Evolutionary conservation across 306 rosid species (phyloP).

Genomic region (Biancaea sappan): DNA sequence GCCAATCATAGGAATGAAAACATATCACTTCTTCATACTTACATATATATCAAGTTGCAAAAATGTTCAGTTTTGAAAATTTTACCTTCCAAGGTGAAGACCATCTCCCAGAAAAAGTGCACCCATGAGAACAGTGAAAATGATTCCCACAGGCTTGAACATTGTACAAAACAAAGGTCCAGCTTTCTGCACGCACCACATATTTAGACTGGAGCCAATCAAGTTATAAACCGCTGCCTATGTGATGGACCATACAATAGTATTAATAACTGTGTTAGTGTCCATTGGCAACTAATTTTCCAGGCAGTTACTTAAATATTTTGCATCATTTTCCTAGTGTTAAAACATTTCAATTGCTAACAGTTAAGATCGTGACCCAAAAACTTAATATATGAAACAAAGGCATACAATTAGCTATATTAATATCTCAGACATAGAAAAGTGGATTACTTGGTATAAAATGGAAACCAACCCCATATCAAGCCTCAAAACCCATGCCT

Average conservation of each 20-base stretch:
- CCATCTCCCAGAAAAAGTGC: slow-evolving; percentile 48
- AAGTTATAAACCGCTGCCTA: slow-evolving; percentile 42
- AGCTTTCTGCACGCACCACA: slow-evolving; percentile 46
- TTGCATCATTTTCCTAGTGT: neutral
- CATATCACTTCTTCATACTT: too few relatives aligned
- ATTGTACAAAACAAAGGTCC: slow-evolving; percentile 55
- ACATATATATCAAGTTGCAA: too few relatives aligned
- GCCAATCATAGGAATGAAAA: too few relatives aligned
- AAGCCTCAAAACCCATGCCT: slow-evolving; percentile 40
- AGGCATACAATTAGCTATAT: too few relatives aligned
- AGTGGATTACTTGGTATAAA: slow-evolving; percentile 32
- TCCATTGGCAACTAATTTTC: too few relatives aligned
- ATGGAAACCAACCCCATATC: slow-evolving; percentile 40
- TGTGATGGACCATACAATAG: neutral
- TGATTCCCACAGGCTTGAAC: slow-evolving; percentile 56
- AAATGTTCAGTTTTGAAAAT: neutral
- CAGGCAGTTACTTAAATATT: neutral
- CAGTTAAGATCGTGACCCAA: too few relatives aligned
- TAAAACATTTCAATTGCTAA: too few relatives aligned
- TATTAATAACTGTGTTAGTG: neutral
- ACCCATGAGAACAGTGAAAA: slow-evolving; percentile 45
- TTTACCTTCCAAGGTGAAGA: slow-evolving; percentile 57
- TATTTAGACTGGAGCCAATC: slow-evolving; percentile 18
- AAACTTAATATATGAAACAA: too few relatives aligned
- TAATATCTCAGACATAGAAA: too few relatives aligned